Percentiles rank a stretch among this genome's conserved stretches.
Conservation (phyloP, 2,329 filamentous ascomycete genomes). For the Dactylonectria macrodidyma region DNA sequence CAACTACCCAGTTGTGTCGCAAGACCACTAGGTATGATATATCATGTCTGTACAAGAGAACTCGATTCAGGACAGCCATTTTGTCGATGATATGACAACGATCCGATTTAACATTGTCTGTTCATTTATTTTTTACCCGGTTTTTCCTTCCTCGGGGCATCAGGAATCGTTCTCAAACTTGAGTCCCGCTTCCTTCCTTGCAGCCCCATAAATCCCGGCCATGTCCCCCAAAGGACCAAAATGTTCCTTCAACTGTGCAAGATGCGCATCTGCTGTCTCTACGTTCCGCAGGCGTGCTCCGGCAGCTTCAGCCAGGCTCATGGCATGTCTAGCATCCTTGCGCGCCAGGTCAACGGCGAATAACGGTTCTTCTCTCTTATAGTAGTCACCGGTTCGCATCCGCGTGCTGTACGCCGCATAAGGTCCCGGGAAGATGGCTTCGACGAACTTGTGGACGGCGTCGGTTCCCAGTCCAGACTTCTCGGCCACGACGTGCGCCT, state of each 20-base stretch:
- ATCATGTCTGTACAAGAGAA: too few relatives aligned
- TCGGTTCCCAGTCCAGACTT: slow-evolving; percentile 82
- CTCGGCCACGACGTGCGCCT: slow-evolving; percentile 85
- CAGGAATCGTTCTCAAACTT: slow-evolving; percentile 75
- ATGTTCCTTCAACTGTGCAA: slow-evolving; percentile 79
- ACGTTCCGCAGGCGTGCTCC: slow-evolving; percentile 76
- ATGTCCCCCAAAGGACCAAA: slow-evolving; percentile 81
- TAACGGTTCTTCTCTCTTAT: slow-evolving; percentile 81
- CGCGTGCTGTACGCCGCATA: slow-evolving; percentile 82
- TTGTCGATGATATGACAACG: neutral
- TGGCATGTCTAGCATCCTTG: slow-evolving; percentile 86
- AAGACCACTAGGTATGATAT: neutral
- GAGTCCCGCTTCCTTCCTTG: slow-evolving; percentile 81
- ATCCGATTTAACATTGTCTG: neutral
- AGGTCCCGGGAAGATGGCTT: slow-evolving; percentile 81
- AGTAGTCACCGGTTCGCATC: slow-evolving; percentile 84
- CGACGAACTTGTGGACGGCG: slow-evolving; percentile 79
- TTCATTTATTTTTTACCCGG: too few relatives aligned
- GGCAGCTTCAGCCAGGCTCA: slow-evolving; percentile 73
- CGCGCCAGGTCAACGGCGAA: slow-evolving; percentile 87
- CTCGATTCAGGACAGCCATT: too few relatives aligned
- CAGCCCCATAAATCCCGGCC: slow-evolving; percentile 85
- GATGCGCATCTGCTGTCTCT: slow-evolving; percentile 77
- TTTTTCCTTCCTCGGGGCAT: neutral
- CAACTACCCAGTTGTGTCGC: too few relatives aligned